phyloP scores from a whole-genome alignment of 1,284 basidiomycete genomes.

The Stygiomarasmius scandens region DNA sequence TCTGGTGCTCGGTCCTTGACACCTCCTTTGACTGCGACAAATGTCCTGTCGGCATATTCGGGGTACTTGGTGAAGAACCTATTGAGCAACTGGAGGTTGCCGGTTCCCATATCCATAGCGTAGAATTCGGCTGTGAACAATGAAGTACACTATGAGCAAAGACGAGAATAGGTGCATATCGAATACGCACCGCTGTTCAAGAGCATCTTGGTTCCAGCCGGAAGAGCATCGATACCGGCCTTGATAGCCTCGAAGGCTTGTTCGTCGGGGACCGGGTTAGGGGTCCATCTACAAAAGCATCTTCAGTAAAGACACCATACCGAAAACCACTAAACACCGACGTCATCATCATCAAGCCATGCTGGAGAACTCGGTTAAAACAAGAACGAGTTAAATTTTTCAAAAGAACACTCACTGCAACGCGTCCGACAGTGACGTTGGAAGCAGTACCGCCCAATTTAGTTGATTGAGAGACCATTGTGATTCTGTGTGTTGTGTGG shows the following conservation, averaged over 20 bases:
- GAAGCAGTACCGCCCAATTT: conserved; percentile 10
- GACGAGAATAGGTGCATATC: neutral
- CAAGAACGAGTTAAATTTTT: neutral
- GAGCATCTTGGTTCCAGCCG: conserved; percentile 1
- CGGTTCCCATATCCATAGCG: conserved; percentile 1
- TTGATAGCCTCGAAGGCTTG: conserved; percentile 11
- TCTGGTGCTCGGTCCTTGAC: neutral
- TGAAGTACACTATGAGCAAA: neutral
- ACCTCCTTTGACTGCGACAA: conserved; percentile 7
- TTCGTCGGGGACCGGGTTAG: conserved; percentile 3
- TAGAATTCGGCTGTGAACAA: conserved; percentile 6
- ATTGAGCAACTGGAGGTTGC: neutral
- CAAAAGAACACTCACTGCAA: conserved; percentile 37
- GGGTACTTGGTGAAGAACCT: conserved; percentile 7
- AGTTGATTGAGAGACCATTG: conserved; percentile 3
- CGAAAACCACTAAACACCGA: neutral
- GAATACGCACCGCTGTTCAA: conserved; percentile 9
- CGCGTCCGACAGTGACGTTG: conserved; percentile 4
- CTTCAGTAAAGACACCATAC: too few relatives aligned
- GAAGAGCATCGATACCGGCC: conserved; percentile 9
- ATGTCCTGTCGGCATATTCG: conserved; percentile 5
- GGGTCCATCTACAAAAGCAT: too few relatives aligned
- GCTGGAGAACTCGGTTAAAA: conserved; percentile 1
- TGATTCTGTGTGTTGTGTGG: conserved; percentile 11
- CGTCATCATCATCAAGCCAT: conserved; percentile 13